These are phyloP conservation scores for Fusarium nematophilum DNA, from an alignment of 2,329 filamentous ascomycete genomes.

Conservation along the genomic window DNA sequence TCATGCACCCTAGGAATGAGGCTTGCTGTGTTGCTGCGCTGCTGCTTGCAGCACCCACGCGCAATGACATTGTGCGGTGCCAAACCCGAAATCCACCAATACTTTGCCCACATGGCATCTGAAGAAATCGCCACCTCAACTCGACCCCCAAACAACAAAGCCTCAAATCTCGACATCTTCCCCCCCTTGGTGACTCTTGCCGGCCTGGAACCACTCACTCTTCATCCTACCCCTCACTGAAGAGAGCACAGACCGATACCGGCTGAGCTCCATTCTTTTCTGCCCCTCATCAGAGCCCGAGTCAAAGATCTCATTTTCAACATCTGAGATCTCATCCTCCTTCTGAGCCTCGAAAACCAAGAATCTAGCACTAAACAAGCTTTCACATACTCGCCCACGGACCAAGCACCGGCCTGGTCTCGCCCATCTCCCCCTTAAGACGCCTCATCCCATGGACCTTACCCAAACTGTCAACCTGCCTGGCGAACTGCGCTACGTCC, in stretches of 20 bases:
- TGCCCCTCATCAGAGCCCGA: conserved; percentile 36
- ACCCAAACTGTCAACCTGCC: conserved; percentile 51
- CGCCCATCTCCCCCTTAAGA: conserved; percentile 2
- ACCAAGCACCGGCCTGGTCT: not conserved
- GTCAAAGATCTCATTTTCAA: conserved; percentile 21
- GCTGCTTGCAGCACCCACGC: conserved; percentile 7
- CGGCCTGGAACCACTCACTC: conserved; percentile 11
- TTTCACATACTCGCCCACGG: not conserved
- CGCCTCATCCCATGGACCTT: conserved; percentile 48
- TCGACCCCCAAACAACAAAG: conserved; percentile 19
- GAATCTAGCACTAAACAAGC: not conserved
- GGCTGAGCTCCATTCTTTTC: conserved; percentile 33
- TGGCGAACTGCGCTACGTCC: conserved; percentile 66
- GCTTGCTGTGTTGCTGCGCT: not conserved
- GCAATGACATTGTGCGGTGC: conserved; percentile 15
- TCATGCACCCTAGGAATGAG: conserved; percentile 6
- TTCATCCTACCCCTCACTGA: conserved; percentile 9
- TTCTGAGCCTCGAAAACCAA: not conserved
- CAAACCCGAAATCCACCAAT: conserved; percentile 6
- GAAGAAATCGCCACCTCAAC: conserved; percentile 29
- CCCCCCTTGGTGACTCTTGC: conserved; percentile 29
- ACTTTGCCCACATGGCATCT: not conserved
- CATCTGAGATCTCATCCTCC: conserved; percentile 19
- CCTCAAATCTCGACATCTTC: conserved; percentile 27
- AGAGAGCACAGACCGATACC: conserved; percentile 30